Evolutionary conservation across 495 filamentous ascomycete species (phyloP).

Genomic region (Margaritispora aquatica): DNA sequence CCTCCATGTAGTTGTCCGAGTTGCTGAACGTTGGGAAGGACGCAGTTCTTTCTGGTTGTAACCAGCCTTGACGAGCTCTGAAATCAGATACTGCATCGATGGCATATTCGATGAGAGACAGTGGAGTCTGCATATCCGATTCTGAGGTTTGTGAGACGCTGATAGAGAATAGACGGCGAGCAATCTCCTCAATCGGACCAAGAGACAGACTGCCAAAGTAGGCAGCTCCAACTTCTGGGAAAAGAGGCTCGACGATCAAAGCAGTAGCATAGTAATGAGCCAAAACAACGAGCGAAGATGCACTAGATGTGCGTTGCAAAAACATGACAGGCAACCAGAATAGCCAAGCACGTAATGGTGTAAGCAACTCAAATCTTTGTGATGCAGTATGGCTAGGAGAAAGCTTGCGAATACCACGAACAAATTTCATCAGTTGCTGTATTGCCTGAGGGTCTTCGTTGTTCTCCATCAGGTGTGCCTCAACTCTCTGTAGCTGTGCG

Average conservation of each 20-base stretch:
- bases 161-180: conserved; percentile 50
- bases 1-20: too few relatives aligned
- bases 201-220: conserved; percentile 76
- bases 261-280: conserved; percentile 89
- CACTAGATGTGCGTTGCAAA: conserved; percentile 52
- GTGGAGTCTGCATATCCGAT: conserved; percentile 40
- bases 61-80: conserved; percentile 56
- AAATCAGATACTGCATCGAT: conserved; percentile 55
- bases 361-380: conserved; percentile 82
- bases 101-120: conserved; percentile 57
- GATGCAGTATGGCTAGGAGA: conserved; percentile 66
- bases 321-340: conserved; percentile 84
- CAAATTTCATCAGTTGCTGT: conserved; percentile 72
- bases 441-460: conserved; percentile 69
- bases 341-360: conserved; percentile 81
- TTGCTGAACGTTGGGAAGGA: conserved; percentile 47
- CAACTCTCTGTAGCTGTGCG: conserved; percentile 63
- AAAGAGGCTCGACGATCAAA: conserved; percentile 80
- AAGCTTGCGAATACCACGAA: conserved; percentile 70
- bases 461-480: conserved; percentile 63
- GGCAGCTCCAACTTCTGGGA: conserved; percentile 82
- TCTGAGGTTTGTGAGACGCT: conserved; percentile 37
- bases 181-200: conserved; percentile 71
- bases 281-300: conserved; percentile 70
- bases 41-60: conserved; percentile 42